These are phyloP conservation scores for Vitis cinerea DNA, from an alignment of 164 flowering plant genomes.

Conservation along the genomic window DNA sequence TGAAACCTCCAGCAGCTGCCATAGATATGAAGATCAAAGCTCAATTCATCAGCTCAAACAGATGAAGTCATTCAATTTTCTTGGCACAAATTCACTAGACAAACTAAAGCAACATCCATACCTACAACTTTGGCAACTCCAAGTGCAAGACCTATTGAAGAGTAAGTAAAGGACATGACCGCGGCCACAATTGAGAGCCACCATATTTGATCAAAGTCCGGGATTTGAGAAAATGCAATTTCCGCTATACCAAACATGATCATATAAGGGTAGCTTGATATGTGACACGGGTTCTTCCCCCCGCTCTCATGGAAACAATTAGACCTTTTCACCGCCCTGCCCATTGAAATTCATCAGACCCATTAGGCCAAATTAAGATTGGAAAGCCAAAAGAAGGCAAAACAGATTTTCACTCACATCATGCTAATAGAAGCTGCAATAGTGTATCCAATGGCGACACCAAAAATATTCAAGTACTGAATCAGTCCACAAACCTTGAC, in stretches of 20 bases:
- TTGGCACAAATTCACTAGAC: neutral
- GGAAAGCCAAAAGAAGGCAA: too few species aligned
- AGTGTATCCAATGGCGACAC: constrained; percentile 1
- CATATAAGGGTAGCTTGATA: constrained; percentile 41
- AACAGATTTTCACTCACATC: neutral
- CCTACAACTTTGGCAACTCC: constrained; percentile 50
- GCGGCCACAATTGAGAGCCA: constrained; percentile 66
- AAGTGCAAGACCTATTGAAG: constrained; percentile 62
- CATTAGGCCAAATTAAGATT: too few species aligned
- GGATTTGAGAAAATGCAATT: constrained; percentile 55
- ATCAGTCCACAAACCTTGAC: neutral
- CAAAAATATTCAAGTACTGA: constrained; percentile 1
- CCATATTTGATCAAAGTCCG: constrained; percentile 60
- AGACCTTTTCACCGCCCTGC: constrained; percentile 53
- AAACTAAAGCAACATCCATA: constrained; percentile 3
- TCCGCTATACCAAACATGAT: constrained; percentile 38
- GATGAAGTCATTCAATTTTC: too few species aligned
- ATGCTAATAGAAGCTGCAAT: constrained; percentile 5
- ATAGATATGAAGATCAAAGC: neutral
- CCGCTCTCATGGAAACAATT: constrained; percentile 54
- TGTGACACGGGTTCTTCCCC: constrained; percentile 24
- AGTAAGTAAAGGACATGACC: constrained; percentile 69
- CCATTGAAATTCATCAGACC: neutral
- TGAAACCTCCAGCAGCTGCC: constrained; percentile 32
- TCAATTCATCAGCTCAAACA: too few species aligned